Evolutionary conservation across 1,284 basidiomycete species (phyloP).

Genomic region (Prillingera fragicola): DNA sequence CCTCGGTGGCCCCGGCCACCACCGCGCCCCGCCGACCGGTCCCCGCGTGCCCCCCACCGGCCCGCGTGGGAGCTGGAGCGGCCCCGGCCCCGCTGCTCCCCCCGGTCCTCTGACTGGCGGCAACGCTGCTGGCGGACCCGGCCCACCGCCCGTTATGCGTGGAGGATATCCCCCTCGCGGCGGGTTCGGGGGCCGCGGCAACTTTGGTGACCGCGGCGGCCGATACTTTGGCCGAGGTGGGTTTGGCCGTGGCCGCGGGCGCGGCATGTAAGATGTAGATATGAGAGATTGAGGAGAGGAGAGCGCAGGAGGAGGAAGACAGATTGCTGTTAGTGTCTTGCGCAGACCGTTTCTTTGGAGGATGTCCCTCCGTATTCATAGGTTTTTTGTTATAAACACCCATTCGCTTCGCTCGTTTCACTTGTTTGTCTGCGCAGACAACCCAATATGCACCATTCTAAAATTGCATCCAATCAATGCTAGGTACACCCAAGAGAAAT

Average conservation of each 20-base stretch:
- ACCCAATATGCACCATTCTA: neutral
- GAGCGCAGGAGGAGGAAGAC: neutral
- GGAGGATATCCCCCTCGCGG: conserved; percentile 11
- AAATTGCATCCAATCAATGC: neutral
- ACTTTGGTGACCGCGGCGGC: conserved; percentile 12
- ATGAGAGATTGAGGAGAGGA: neutral
- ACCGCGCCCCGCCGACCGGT: conserved; percentile 13
- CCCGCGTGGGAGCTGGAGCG: conserved; percentile 13
- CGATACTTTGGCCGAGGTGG: conserved; percentile 5
- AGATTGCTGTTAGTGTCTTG: neutral
- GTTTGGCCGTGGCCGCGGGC: conserved; percentile 14
- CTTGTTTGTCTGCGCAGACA: neutral
- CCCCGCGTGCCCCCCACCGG: conserved; percentile 17
- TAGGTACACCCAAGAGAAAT: neutral
- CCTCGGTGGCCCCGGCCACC: neutral
- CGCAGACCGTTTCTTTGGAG: conserved; percentile 1
- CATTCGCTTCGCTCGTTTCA: conserved; percentile 11
- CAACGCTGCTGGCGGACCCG: conserved; percentile 1
- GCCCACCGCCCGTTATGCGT: conserved; percentile 12
- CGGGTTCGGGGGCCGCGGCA: conserved; percentile 11
- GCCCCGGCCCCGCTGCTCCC: conserved; percentile 11
- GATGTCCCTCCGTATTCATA: neutral
- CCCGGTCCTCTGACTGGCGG: conserved; percentile 14
- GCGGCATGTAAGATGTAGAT: conserved; percentile 10
- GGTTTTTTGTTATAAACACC: conserved; percentile 2